Base-by-base conservation (phyloP, 768 basidiomycete genomes). In the Cystobasidium onofrii region DNA sequence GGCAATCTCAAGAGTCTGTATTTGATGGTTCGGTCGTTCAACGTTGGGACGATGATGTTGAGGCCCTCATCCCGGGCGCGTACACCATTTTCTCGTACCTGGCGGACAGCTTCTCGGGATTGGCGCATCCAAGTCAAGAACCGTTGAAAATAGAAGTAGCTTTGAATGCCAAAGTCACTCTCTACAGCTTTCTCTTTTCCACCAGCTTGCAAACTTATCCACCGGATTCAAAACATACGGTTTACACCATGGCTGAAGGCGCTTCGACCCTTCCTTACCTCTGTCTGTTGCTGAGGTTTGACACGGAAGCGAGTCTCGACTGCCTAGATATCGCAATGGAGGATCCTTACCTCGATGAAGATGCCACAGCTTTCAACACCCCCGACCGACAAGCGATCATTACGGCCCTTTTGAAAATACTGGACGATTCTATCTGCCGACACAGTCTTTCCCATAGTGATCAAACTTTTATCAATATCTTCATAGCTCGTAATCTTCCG, bases 261-360 rank as follows among this genome's bases (percentile, higher is more conserved):
- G 55, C 92, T 93, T 79, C 89, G 89, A 41, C 89, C 91, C 0
- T 96, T 93, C 78, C 93, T 1, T 96, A 98, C 77, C 86, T 89
- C 31, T 88, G 90, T 7, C 84, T 91, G 15, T 83, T 98, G 0
- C 85, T 98, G 7, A 86, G 85, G 7, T 95, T 94, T 79, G 93
- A 98, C 79, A 86, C 95, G 12, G 96, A 99, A 81, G 90, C 92
- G 0, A 90, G 94, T 80, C 86, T 99, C 12, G 92, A 99, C 80
- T 87, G 90, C 1, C 84, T 99, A 75, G 96, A 99, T 81, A 87
- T 93, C 74, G 92, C 91, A 0, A 95, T 98, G 77, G 96, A 99
- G 80, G 93, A 97, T 77, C 81, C 88, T 0, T 95, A 89, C 82
- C 86, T 97, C 36, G 92, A 94, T 80, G 90, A 91, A 71, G 86